Evolutionary conservation across 108 stramenopile species (phyloP), one percentile per base, ranked within the genome.

Genomic region (Schizochytrium sp.): DNA sequence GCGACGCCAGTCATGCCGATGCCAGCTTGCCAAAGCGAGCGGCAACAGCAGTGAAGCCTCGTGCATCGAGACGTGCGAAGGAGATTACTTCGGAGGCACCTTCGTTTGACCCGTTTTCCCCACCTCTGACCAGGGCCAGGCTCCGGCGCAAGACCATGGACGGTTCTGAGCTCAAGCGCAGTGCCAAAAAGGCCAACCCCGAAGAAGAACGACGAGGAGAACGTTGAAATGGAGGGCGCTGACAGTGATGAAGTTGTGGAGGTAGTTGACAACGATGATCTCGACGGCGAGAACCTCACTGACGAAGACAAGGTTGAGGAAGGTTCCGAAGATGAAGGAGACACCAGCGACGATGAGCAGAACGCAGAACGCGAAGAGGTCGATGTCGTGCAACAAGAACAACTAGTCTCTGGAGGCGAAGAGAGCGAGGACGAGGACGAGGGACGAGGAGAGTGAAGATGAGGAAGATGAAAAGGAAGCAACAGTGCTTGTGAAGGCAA

Each of bases 371-470:
- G 28, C 28, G 28, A 28, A 28, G 28, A 28, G 28, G 28, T 28
- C 28, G 28, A 28, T 28, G 28, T 28, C 28, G 28, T 28, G 28
- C 28, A 28, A 28, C 28, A 28, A 28, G 28, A 28, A 28, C 28
- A 28, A 28, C 28, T 28, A 28, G 28, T 28, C 28, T 28, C 28
- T 28, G 28, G 28, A 28, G 28, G 28, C 28, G 28, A 28, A 28
- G 28, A 28, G 28, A 60, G 59, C 17, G 59, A 60, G 17, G 59
- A 17, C 59, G 59, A 17, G n/a, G 59, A 60, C 59, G 59, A 17
- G 59, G n/a, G 59, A 60, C 59, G 59, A 17, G 59, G 59, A 60
- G 19, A 60, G 59, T n/a, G 59, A 60, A n/a, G n/a, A 60, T n/a
- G 59, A 60, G 59, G n/a, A 60, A 17, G 59, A 60, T 60, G n/a